Percentiles rank a stretch among this genome's conserved stretches.
These are phyloP conservation scores for Brassica rapa DNA, from an alignment of 345 rosid species.

Conservation along the genomic window DNA sequence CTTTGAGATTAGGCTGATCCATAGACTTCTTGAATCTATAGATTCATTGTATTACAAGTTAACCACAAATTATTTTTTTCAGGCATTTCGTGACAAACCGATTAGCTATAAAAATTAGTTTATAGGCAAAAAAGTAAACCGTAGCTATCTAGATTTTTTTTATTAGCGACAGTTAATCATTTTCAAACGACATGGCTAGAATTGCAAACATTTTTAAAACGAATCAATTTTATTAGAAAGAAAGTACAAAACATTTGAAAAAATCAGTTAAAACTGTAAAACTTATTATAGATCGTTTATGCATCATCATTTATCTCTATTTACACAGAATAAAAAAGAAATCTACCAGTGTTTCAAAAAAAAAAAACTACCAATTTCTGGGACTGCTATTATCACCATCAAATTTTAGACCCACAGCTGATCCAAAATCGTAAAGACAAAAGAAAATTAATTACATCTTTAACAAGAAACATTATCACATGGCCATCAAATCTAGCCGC, in stretches of 20 bases:
- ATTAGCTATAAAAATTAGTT: too few relatives aligned
- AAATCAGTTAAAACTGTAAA: not conserved
- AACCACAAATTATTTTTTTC: too few relatives aligned
- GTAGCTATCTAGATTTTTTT: too few relatives aligned
- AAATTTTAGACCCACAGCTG: not conserved
- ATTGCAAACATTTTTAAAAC: not conserved
- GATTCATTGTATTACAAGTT: too few relatives aligned
- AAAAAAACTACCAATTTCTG: not conserved
- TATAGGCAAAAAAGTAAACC: too few relatives aligned
- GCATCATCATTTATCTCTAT: too few relatives aligned
- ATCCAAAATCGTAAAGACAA: not conserved
- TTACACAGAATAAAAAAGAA: not conserved
- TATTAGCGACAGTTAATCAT: not conserved
- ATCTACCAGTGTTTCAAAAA: not conserved
- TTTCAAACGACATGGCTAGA: not conserved
- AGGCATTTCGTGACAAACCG: too few relatives aligned
- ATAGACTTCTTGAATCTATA: too few relatives aligned
- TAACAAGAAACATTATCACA: not conserved
- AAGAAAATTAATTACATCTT: not conserved
- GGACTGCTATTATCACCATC: too few relatives aligned
- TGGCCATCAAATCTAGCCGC: slow-evolving; percentile 45
- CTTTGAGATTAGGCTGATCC: too few relatives aligned
- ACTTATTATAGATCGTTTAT: not conserved
- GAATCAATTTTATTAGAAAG: not conserved
- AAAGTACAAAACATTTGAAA: not conserved